Percentiles rank a stretch among this genome's conserved stretches.
Conservation (phyloP, 495 filamentous ascomycete species). For the Daldinia bambusicola region DNA sequence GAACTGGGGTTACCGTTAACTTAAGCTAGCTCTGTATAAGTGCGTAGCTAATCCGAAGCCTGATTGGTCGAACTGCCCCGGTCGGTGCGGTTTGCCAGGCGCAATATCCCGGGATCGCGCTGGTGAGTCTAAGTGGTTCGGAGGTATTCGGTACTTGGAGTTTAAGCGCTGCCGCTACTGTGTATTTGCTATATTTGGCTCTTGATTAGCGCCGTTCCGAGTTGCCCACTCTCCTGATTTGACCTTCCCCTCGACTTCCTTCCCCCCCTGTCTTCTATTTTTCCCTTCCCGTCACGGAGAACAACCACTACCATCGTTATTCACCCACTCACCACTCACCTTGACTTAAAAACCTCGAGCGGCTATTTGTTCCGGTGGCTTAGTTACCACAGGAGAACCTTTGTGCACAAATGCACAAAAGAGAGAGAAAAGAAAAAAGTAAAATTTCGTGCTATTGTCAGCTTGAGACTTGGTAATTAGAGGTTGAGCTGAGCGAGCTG, state of each 20-base stretch:
- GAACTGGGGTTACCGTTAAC: constrained; percentile 30
- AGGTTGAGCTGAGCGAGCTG: constrained; percentile 40
- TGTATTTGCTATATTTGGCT: constrained; percentile 45
- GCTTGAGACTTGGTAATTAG: constrained; percentile 8
- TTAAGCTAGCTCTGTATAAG: constrained; percentile 35
- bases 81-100: constrained; percentile 41
- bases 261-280: constrained; percentile 5
- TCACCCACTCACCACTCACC: constrained; percentile 37
- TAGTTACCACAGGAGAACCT: background rate
- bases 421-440: background rate
- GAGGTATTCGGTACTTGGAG: constrained; percentile 44
- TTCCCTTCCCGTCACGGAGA: constrained; percentile 31
- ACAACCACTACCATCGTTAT: constrained; percentile 24
- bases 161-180: constrained; percentile 47
- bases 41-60: constrained; percentile 13
- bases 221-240: constrained; percentile 41
- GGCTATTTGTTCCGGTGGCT: constrained; percentile 13
- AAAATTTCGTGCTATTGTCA: constrained; percentile 10
- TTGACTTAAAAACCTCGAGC: constrained; percentile 14
- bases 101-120: constrained; percentile 38
- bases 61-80: constrained; percentile 32
- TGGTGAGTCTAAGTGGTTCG: constrained; percentile 32
- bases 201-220: constrained; percentile 42
- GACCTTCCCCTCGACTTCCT: constrained; percentile 11
- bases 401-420: background rate